phyloP scores from a whole-genome alignment of 169 alveolate genomes.

The Eimeria tenella region DNA sequence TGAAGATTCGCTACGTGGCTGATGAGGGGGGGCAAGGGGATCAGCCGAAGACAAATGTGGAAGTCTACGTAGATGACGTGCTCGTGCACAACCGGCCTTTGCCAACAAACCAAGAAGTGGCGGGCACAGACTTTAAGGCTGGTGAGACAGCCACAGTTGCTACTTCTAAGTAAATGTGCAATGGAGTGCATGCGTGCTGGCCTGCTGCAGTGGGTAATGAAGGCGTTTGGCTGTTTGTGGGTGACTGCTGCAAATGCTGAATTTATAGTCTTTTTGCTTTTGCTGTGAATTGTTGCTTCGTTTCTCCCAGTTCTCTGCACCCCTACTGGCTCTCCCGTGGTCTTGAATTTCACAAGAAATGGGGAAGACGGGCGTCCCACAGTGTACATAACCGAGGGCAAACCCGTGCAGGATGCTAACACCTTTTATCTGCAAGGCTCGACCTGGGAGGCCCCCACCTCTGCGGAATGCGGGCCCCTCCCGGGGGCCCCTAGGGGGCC shows the following conservation, averaged over 20 bases:
- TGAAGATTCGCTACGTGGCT: constrained; percentile 53
- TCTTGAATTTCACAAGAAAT: constrained; percentile 19
- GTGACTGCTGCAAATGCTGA: neutral
- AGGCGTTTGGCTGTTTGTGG: neutral
- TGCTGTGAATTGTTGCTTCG: neutral
- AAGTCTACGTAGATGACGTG: constrained; percentile 35
- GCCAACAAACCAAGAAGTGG: neutral
- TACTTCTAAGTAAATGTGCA: neutral
- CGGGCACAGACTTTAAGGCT: constrained; percentile 24
- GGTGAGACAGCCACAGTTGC: neutral
- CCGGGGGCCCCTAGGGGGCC: neutral
- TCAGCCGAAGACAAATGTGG: constrained; percentile 12
- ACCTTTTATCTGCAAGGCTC: too few species aligned
- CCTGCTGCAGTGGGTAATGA: neutral
- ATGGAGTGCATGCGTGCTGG: neutral
- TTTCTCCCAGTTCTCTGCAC: constrained; percentile 29
- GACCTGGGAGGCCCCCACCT: neutral
- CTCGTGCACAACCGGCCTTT: constrained; percentile 45
- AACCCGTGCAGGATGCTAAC: neutral
- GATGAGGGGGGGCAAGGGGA: neutral
- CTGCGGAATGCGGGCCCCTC: neutral
- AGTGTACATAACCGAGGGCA: constrained; percentile 40
- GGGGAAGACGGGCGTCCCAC: constrained; percentile 60
- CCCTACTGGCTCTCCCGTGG: constrained; percentile 24
- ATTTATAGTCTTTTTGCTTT: neutral